phyloP scores from a whole-genome alignment of 208 protist genomes.

The Balamuthia mandrillaris region DNA sequence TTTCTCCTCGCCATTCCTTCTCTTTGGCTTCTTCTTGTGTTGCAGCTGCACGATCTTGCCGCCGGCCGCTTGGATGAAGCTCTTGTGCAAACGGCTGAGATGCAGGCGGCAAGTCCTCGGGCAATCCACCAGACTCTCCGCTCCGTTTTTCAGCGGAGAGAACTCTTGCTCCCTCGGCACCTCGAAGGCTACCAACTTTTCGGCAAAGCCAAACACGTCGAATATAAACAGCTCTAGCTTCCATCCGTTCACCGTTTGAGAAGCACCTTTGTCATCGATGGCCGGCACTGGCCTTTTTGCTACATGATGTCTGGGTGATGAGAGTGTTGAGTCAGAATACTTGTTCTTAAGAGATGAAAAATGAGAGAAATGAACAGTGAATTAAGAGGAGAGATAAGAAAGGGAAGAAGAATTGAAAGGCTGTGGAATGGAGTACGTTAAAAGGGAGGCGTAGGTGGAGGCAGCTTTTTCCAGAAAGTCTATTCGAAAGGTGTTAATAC shows the following conservation, averaged over 20 bases:
- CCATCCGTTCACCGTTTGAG: constrained; percentile 53
- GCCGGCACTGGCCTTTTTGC: too few species aligned
- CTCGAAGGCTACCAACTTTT: constrained; percentile 81
- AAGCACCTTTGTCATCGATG: too few species aligned
- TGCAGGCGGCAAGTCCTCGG: constrained; percentile 80
- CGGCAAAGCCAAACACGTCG: constrained; percentile 83
- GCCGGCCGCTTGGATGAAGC: constrained; percentile 66
- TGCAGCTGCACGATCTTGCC: neutral
- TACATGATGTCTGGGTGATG: too few species aligned
- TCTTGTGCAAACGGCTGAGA: constrained; percentile 71
- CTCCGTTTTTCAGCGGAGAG: constrained; percentile 93
- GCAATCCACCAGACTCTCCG: constrained; percentile 76
- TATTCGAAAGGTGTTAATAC: constrained; percentile 86
- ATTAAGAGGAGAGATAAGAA: too few species aligned
- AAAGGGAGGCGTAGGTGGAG: neutral
- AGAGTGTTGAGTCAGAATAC: too few species aligned
- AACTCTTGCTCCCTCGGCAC: constrained; percentile 87
- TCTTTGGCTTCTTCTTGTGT: too few species aligned
- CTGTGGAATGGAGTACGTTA: constrained; percentile 6
- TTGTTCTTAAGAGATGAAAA: too few species aligned
- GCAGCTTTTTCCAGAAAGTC: constrained; percentile 68
- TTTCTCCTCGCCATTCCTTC: neutral
- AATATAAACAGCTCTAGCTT: constrained; percentile 98
- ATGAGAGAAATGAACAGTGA: too few species aligned
- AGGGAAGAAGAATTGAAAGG: neutral